Percentiles rank a stretch among this genome's conserved stretches.
phyloP scores from a whole-genome alignment of 768 basidiomycete species.

The Strobilomyces confusus region DNA sequence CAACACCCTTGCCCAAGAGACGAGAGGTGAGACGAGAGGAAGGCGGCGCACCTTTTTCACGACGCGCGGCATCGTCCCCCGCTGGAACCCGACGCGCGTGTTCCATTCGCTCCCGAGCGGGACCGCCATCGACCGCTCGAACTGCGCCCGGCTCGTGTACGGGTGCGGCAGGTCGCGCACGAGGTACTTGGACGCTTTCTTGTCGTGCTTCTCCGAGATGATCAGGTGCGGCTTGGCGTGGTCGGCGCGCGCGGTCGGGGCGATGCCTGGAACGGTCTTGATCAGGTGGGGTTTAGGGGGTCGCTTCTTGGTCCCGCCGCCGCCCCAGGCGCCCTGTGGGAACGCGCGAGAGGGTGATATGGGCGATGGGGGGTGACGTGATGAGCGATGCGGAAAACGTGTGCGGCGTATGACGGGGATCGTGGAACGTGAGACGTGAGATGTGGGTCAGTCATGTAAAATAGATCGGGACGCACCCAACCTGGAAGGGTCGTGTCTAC shows the following conservation, averaged over 20 bases:
- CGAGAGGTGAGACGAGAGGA: neutral
- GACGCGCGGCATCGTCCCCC: slow-evolving; percentile 78
- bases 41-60: slow-evolving; percentile 67
- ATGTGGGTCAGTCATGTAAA: neutral
- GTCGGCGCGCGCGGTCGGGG: slow-evolving; percentile 77
- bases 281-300: slow-evolving; percentile 67
- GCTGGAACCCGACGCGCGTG: slow-evolving; percentile 78
- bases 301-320: slow-evolving; percentile 59
- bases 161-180: slow-evolving; percentile 93
- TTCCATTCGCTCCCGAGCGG: slow-evolving; percentile 95
- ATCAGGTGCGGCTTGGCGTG: slow-evolving; percentile 84
- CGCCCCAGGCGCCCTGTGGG: slow-evolving; percentile 86
- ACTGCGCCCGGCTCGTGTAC: slow-evolving; percentile 91
- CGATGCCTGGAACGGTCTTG: slow-evolving; percentile 80
- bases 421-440: neutral
- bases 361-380: neutral
- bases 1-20: too few species aligned
- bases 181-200: slow-evolving; percentile 86
- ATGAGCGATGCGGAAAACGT: neutral
- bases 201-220: slow-evolving; percentile 93
- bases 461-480: slow-evolving; percentile 62
- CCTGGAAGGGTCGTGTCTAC: slow-evolving; percentile 91
- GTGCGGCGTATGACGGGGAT: neutral
- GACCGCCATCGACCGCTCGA: slow-evolving; percentile 74
- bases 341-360: neutral